Conservation (phyloP, 257 asterid species). For the Capsicum pubescens region DNA sequence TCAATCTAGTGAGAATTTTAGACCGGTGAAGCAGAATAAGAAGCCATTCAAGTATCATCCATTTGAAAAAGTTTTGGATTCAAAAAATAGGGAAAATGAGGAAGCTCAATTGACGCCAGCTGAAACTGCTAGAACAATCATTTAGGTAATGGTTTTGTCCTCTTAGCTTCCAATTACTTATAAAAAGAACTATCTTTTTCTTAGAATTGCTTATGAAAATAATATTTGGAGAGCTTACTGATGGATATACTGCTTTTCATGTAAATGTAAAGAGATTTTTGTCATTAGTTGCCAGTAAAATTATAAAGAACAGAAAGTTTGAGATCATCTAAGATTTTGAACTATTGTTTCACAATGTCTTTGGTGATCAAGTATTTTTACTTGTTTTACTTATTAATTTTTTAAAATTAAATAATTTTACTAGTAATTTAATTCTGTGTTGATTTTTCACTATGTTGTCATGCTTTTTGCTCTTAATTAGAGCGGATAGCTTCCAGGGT, state of each 20-base stretch:
- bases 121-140: slow-evolving; percentile 76
- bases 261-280: no score
- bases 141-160: slow-evolving; percentile 34
- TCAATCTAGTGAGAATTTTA: slow-evolving; percentile 63
- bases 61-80: slow-evolving; percentile 78
- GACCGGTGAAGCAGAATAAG: slow-evolving; percentile 72
- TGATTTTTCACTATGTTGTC: slow-evolving; percentile 27
- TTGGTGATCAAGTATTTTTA: not conserved
- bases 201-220: not conserved
- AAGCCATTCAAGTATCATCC: slow-evolving; percentile 98
- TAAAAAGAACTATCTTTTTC: not conserved
- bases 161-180: not conserved
- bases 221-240: not conserved
- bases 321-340: slow-evolving; percentile 1
- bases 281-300: no score
- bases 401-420: not conserved
- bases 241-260: no score
- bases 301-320: not conserved
- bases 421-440: slow-evolving; percentile 25
- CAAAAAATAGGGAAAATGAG: slow-evolving; percentile 54
- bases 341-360: not conserved
- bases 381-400: not conserved
- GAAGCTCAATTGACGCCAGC: slow-evolving; percentile 76
- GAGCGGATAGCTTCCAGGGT: not conserved
- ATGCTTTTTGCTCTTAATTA: not conserved